Percentiles rank a stretch among this genome's conserved stretches.
phyloP scores from a whole-genome alignment of 2,329 filamentous ascomycete species.

The Didymella sp. region DNA sequence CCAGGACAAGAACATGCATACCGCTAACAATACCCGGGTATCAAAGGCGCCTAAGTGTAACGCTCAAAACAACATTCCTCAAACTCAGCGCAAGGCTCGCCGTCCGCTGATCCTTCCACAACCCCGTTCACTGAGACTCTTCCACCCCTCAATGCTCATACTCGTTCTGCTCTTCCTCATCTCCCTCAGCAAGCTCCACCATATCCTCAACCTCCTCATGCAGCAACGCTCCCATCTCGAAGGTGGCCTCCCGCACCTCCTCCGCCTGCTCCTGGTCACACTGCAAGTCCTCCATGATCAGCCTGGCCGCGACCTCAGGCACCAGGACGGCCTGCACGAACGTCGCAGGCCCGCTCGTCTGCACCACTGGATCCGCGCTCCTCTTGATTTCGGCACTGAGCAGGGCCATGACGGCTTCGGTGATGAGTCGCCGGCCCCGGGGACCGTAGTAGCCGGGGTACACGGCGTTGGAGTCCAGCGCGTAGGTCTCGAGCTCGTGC shows the following conservation, averaged over 20 bases:
- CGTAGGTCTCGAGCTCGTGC: slow-evolving; percentile 37
- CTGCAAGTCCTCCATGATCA: slow-evolving; percentile 65
- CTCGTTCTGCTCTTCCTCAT: slow-evolving; percentile 25
- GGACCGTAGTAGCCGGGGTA: slow-evolving; percentile 80
- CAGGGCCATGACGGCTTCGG: slow-evolving; percentile 50
- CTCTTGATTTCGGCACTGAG: slow-evolving; percentile 39
- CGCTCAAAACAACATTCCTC: background rate
- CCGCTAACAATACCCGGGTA: slow-evolving; percentile 1
- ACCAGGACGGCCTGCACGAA: slow-evolving; percentile 65
- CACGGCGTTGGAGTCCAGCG: slow-evolving; percentile 28
- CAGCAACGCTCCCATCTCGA: slow-evolving; percentile 70
- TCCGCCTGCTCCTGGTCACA: slow-evolving; percentile 56
- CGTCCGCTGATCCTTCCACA: too few relatives aligned
- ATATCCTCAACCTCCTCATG: slow-evolving; percentile 68
- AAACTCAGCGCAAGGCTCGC: background rate
- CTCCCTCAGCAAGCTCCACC: slow-evolving; percentile 36
- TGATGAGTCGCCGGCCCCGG: slow-evolving; percentile 74
- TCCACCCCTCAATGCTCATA: slow-evolving; percentile 17
- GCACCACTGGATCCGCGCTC: slow-evolving; percentile 40
- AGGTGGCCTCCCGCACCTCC: slow-evolving; percentile 70
- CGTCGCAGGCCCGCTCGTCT: slow-evolving; percentile 37
- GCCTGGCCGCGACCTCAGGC: slow-evolving; percentile 66
- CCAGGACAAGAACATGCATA: background rate
- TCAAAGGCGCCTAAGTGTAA: background rate
- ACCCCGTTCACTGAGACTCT: too few relatives aligned